Evolutionary conservation across 2,329 filamentous ascomycete species (phyloP).

Genomic region (Botrytis porri): DNA sequence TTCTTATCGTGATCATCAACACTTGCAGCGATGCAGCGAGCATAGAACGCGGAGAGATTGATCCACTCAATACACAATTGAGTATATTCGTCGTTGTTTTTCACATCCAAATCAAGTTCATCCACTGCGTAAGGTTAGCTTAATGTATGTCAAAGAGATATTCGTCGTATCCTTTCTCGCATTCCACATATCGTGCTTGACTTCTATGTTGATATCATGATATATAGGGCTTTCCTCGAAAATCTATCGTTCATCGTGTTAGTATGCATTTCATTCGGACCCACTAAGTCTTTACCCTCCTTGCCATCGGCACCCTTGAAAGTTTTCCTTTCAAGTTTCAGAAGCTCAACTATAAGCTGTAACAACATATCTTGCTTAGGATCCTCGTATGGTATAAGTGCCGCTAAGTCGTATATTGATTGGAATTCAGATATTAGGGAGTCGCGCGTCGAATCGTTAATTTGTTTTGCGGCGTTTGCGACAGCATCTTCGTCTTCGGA

Average conservation of each 20-base stretch:
- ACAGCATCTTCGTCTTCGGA: neutral
- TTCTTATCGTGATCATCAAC: neutral
- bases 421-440: neutral
- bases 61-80: neutral
- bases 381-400: neutral
- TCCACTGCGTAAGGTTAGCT: neutral
- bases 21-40: neutral
- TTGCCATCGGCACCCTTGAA: neutral
- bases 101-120: neutral
- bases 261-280: neutral
- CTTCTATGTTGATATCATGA: neutral
- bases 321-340: neutral
- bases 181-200: conserved; percentile 3
- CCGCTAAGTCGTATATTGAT: neutral
- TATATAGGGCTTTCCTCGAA: neutral
- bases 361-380: neutral
- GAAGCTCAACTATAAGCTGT: neutral
- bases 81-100: neutral
- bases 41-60: neutral
- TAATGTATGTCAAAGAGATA: neutral
- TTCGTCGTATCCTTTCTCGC: neutral
- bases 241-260: neutral
- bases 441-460: neutral
- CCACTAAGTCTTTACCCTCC: neutral
- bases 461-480: neutral